Evolutionary conservation across 441 rosid species (phyloP), one percentile per base, ranked within the genome.

Genomic region (Aleurites moluccanus): DNA sequence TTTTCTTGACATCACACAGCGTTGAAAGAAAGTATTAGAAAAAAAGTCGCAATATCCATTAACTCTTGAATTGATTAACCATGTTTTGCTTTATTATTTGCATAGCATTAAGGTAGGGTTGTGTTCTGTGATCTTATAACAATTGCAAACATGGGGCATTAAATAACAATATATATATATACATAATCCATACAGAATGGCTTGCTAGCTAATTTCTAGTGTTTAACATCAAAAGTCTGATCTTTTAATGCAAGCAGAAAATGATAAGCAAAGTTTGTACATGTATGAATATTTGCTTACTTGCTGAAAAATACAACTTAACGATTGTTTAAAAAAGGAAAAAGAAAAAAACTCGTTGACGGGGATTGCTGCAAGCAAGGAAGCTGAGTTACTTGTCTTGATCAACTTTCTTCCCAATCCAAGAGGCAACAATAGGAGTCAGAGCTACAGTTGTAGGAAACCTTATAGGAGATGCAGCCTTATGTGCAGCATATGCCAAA

Each of bases 401-500:
- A 11, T 86, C 89, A 61, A 85, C 91, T 82, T 88, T 91, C 88
- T 91, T 94, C 72, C 95, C 95, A 35, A 94, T 92, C 98, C 97
- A 92, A 74, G 85, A 52, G 0, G 99, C 96, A 64, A 92, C 99
- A 44, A 90, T 84, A 47, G 98, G 99, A 74, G 97, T 94, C 35
- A 94, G 88, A 53, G 97, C 97, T 10, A 94, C 97, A 0, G 96
- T 91, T 3, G 98, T 97, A 0, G 98, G 94, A 79, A 92, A 92
- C 87, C 97, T 86, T 6, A 92, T 90, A 0, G 96, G 99, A 21
- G 99, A 94, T 6, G 97, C 97, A 52, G 98, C 99, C 82, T 94
- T 94, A 73, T 94, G 99, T 0, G 99, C 98, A 18, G 97, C 98
- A 57, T 92, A 88, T 0, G 99, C 98, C 80, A 94, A 72, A 44